These are phyloP conservation scores for Pleoardoris graminearum DNA, from an alignment of 2,329 filamentous ascomycete genomes.

Conservation along the genomic window DNA sequence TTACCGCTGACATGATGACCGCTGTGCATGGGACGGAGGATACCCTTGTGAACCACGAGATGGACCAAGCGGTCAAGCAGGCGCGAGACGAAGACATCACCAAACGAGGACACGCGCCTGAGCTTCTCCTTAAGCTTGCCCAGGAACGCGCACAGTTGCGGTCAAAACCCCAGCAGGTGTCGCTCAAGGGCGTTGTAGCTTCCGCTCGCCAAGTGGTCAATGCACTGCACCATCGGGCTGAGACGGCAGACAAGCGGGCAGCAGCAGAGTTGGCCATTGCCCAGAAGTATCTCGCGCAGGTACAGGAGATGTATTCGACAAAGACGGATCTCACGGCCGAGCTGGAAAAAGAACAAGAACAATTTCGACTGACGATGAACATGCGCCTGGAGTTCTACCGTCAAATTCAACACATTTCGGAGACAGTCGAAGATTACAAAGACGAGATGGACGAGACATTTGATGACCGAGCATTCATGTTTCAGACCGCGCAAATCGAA, in stretches of 20 bases:
- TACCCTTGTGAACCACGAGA: conserved; percentile 73
- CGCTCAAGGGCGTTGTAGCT: conserved; percentile 70
- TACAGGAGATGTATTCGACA: conserved; percentile 57
- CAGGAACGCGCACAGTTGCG: conserved; percentile 53
- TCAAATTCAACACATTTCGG: conserved; percentile 87
- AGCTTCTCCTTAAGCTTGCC: conserved; percentile 62
- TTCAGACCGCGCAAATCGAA: conserved; percentile 53
- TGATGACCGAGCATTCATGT: conserved; percentile 53
- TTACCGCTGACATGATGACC: conserved; percentile 77
- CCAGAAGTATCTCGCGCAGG: conserved; percentile 62
- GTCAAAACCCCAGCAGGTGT: conserved; percentile 58
- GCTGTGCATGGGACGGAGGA: conserved; percentile 79
- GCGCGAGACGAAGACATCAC: conserved; percentile 66
- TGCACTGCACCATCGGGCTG: conserved; percentile 62
- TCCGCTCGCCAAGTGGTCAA: conserved; percentile 68
- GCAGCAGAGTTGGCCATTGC: conserved; percentile 67
- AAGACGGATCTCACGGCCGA: conserved; percentile 57
- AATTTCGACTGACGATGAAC: conserved; percentile 81
- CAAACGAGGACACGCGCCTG: conserved; percentile 69
- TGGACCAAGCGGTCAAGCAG: conserved; percentile 61
- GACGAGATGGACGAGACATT: conserved; percentile 62
- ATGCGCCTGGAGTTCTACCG: conserved; percentile 85
- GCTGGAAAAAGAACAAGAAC: conserved; percentile 71
- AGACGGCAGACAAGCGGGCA: conserved; percentile 59
- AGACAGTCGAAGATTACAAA: conserved; percentile 77